Base-by-base conservation (phyloP, 2,329 filamentous ascomycete genomes). In the Cadophora sp. region DNA sequence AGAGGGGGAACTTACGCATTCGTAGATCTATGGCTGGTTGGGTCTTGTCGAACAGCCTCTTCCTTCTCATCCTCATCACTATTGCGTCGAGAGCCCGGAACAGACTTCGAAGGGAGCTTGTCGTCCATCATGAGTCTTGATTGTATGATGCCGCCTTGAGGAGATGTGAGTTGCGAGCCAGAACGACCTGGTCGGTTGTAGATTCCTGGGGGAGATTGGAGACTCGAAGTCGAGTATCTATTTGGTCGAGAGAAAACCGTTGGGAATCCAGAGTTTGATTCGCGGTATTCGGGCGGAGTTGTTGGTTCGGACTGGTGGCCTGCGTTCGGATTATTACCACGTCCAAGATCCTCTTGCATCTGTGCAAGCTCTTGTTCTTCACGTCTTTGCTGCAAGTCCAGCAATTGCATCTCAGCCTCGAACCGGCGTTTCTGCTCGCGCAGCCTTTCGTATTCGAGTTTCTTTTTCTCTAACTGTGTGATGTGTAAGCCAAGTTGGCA, bases 241-340 rank as follows among this genome's bases (percentile, higher is more conserved):
- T 94, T 94, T 53, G 93, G 92, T 51, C 93, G 89, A 65, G 93
- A 93, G 77, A 96, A 92, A 73, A 92, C 89, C 76, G 89, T 89
- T 66, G 92, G 89, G 76, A 97, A 95, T 53, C 90, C 91, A 70
- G 88, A 84, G 67, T 79, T 79, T 14, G 82, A 89, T 72, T 97
- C 93, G 74, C 90, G 91, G 79, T 96, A 95, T 79, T 98, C 96
- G 37, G 96, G 96, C 26, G 96, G 96, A 26, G 96, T 99, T 1
- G 96, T 97, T 19, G 96, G 96, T 81, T 98, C 95, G 74, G 93
- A 97, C 78, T 97, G 92, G 76, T 94, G 92, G 64, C 92, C 92
- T 48, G 67, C 66, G 61, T 63, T 72, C 75, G 85, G 78, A 68
- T 80, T 83, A 75, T 80, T 82, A 68, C 85, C 84, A 71, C 87